These are phyloP conservation scores for Tympanopsis confertula DNA, from an alignment of 2,329 filamentous ascomycete species.

Conservation along the genomic window DNA sequence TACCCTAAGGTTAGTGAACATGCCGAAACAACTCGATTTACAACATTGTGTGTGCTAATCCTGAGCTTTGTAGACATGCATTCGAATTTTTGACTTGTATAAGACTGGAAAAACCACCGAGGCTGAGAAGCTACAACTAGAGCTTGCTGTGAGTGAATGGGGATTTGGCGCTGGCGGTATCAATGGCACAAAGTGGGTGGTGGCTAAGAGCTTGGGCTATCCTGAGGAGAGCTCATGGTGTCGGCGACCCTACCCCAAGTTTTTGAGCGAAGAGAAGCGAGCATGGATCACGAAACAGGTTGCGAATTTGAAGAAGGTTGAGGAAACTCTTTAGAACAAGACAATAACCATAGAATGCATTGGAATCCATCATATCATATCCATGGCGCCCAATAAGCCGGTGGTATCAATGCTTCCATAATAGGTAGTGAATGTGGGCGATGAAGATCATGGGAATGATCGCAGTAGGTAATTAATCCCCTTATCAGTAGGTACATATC, in stretches of 20 bases:
- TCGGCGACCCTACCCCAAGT: conserved; percentile 40
- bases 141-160: conserved; percentile 39
- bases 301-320: background rate
- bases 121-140: conserved; percentile 34
- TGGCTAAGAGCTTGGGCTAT: conserved; percentile 40
- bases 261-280: conserved; percentile 29
- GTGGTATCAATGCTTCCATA: too few species aligned
- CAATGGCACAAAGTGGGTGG: conserved; percentile 49
- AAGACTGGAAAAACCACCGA: conserved; percentile 30
- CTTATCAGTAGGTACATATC: too few species aligned
- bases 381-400: too few species aligned
- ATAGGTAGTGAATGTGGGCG: too few species aligned
- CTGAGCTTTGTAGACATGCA: conserved; percentile 18
- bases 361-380: too few species aligned
- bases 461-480: too few species aligned
- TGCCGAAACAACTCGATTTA: background rate
- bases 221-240: conserved; percentile 36
- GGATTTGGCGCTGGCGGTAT: conserved; percentile 46
- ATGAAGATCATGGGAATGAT: too few species aligned
- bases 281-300: conserved; percentile 22
- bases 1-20: conserved; percentile 40
- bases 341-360: too few species aligned
- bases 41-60: background rate
- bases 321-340: too few species aligned
- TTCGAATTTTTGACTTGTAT: conserved; percentile 35